A percentile compares a stretch with the other conserved stretches of the same genome.
Conservation (phyloP, 2,329 filamentous ascomycete species). For the Aphanoascus verrucosus region DNA sequence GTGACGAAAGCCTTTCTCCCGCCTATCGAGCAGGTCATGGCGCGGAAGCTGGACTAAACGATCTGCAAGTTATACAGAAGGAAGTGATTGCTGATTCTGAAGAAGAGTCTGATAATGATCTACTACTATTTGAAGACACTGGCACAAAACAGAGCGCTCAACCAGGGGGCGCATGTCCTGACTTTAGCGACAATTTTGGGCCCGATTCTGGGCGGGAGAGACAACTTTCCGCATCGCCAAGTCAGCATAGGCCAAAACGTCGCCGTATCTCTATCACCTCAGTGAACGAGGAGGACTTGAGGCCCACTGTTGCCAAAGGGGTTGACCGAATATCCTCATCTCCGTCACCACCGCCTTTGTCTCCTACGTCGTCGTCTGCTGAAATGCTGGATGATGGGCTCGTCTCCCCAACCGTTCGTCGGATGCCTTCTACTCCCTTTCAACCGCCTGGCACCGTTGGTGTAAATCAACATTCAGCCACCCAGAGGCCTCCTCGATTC, state of each 20-base stretch:
- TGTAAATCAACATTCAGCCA: background rate
- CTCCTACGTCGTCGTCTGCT: slow-evolving; percentile 12
- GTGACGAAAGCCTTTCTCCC: slow-evolving; percentile 6
- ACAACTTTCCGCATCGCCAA: slow-evolving; percentile 22
- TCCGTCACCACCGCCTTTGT: slow-evolving; percentile 3
- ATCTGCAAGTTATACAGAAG: background rate
- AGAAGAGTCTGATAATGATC: background rate
- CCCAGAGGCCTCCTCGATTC: slow-evolving; percentile 6
- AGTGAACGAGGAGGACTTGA: background rate
- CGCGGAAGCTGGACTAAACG: background rate
- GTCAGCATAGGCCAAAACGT: slow-evolving; percentile 23
- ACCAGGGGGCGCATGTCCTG: slow-evolving; percentile 1
- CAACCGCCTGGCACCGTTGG: slow-evolving; percentile 12
- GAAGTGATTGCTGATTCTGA: slow-evolving; percentile 15
- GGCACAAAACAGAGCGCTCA: background rate
- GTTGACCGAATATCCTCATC: slow-evolving; percentile 19
- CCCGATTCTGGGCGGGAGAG: slow-evolving; percentile 21
- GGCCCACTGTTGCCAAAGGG: slow-evolving; percentile 6
- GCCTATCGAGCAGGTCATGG: background rate
- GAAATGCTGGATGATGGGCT: background rate
- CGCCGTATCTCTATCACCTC: slow-evolving; percentile 22
- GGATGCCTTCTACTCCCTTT: slow-evolving; percentile 6
- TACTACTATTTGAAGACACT: background rate
- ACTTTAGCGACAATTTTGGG: background rate
- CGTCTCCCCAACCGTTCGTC: slow-evolving; percentile 2